These are phyloP conservation scores for Neonectria punicea DNA, from an alignment of 2,329 filamentous ascomycete genomes.

Conservation along the genomic window DNA sequence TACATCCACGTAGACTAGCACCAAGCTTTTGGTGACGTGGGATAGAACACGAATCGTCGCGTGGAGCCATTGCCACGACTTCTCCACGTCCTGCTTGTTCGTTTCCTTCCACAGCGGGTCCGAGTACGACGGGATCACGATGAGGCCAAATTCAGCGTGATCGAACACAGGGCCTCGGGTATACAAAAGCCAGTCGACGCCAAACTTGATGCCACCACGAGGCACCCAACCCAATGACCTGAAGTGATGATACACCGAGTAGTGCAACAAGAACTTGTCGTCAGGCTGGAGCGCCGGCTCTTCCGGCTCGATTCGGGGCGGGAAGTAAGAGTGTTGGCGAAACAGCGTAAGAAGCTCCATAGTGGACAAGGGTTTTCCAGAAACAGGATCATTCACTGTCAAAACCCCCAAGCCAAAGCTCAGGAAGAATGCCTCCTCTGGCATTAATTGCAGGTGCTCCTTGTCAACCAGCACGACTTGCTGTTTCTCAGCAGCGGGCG, in stretches of 20 bases:
- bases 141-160: conserved; percentile 91
- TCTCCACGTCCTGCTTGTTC: conserved; percentile 59
- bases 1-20: conserved; percentile 91
- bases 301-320: conserved; percentile 57
- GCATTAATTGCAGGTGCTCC: conserved; percentile 92
- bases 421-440: conserved; percentile 93
- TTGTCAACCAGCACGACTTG: conserved; percentile 54
- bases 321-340: conserved; percentile 76
- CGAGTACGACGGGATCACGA: conserved; percentile 85
- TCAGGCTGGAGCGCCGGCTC: conserved; percentile 70
- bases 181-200: conserved; percentile 94
- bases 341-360: conserved; percentile 73
- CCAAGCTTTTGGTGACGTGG: conserved; percentile 89
- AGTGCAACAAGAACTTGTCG: conserved; percentile 86
- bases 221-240: conserved; percentile 95
- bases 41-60: conserved; percentile 89
- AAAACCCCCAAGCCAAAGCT: conserved; percentile 82
- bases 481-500: neutral
- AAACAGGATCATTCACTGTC: conserved; percentile 64
- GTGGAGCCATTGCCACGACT: conserved; percentile 86
- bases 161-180: conserved; percentile 92
- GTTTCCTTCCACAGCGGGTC: conserved; percentile 76
- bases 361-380: conserved; percentile 58
- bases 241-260: conserved; percentile 95
- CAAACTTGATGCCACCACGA: conserved; percentile 92